These are phyloP conservation scores for Penicillium sp. DNA, from an alignment of 2,329 filamentous ascomycete genomes.

Conservation along the genomic window DNA sequence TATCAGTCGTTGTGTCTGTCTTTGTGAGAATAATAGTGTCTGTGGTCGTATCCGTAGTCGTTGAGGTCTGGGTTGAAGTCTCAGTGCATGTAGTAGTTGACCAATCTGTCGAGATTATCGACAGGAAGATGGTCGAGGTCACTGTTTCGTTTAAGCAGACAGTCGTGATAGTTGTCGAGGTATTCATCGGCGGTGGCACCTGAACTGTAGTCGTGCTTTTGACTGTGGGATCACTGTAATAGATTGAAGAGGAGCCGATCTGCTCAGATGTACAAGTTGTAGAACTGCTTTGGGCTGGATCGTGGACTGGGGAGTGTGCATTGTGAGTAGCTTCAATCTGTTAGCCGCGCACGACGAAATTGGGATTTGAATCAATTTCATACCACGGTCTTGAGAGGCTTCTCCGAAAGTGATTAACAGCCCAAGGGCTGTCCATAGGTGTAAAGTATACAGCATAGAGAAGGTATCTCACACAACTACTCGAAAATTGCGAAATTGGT, in stretches of 20 bases:
- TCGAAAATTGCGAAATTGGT: background rate
- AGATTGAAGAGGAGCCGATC: slow-evolving; percentile 1
- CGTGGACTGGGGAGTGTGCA: slow-evolving; percentile 12
- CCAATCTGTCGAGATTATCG: slow-evolving; percentile 8
- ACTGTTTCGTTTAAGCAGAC: slow-evolving; percentile 9
- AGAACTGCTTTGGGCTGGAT: background rate
- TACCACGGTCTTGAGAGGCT: slow-evolving; percentile 3
- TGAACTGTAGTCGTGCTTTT: slow-evolving; percentile 9
- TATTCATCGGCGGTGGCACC: slow-evolving; percentile 6
- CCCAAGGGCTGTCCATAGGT: slow-evolving; percentile 5
- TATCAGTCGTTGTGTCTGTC: slow-evolving; percentile 9
- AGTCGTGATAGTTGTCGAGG: slow-evolving; percentile 6
- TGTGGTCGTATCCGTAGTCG: slow-evolving; percentile 8
- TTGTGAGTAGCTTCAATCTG: slow-evolving; percentile 14
- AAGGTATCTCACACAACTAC: background rate
- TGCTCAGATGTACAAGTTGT: slow-evolving; percentile 15
- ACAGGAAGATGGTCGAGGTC: slow-evolving; percentile 13
- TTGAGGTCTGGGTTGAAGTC: background rate
- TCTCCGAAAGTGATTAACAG: background rate
- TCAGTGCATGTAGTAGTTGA: slow-evolving; percentile 1
- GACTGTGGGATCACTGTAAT: slow-evolving; percentile 7
- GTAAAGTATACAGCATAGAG: slow-evolving; percentile 7
- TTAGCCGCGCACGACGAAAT: background rate
- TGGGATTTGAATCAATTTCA: background rate
- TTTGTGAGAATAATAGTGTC: slow-evolving; percentile 2